Evolutionary conservation across 768 basidiomycete species (phyloP).

Genomic region (Mycena polygramma): DNA sequence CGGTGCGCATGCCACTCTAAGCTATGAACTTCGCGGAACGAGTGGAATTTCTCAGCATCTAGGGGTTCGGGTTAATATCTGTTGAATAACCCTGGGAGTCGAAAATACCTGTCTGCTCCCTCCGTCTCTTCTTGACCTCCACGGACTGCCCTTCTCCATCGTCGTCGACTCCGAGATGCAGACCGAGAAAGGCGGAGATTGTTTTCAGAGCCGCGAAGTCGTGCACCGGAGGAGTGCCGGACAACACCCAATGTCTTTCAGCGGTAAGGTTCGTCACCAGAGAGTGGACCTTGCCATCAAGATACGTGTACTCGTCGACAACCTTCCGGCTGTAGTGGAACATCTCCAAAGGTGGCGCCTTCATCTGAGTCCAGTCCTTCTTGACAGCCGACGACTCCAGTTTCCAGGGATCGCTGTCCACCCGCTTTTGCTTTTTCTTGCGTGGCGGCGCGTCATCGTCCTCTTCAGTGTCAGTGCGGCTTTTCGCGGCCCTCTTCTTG

Average conservation of each 20-base stretch:
- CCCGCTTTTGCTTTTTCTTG: conserved; percentile 71
- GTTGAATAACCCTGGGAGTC: conserved; percentile 35
- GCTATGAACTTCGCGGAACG: conserved; percentile 94
- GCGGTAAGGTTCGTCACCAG: conserved; percentile 83
- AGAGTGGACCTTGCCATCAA: conserved; percentile 83
- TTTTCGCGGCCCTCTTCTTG: conserved; percentile 55
- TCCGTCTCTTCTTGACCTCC: conserved; percentile 82
- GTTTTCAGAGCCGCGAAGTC: conserved; percentile 93
- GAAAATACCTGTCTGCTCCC: conserved; percentile 84
- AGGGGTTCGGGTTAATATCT: conserved; percentile 10
- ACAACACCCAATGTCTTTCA: conserved; percentile 93
- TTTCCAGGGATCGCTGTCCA: conserved; percentile 84
- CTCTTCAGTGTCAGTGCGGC: conserved; percentile 50
- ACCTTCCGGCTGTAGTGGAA: conserved; percentile 93
- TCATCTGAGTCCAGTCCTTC: conserved; percentile 84
- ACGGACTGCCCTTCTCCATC: conserved; percentile 84
- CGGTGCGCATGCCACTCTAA: conserved; percentile 94
- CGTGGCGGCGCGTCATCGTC: conserved; percentile 55
- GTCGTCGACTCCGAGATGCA: conserved; percentile 95
- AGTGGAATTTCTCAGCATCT: conserved; percentile 95
- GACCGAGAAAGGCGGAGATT: conserved; percentile 86
- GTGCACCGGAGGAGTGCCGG: conserved; percentile 93
- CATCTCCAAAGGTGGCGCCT: conserved; percentile 88
- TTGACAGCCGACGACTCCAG: conserved; percentile 72
- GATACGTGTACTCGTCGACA: conserved; percentile 95